Conservation (phyloP, 1,284 basidiomycete species). For the Meripilus lineatus region DNA sequence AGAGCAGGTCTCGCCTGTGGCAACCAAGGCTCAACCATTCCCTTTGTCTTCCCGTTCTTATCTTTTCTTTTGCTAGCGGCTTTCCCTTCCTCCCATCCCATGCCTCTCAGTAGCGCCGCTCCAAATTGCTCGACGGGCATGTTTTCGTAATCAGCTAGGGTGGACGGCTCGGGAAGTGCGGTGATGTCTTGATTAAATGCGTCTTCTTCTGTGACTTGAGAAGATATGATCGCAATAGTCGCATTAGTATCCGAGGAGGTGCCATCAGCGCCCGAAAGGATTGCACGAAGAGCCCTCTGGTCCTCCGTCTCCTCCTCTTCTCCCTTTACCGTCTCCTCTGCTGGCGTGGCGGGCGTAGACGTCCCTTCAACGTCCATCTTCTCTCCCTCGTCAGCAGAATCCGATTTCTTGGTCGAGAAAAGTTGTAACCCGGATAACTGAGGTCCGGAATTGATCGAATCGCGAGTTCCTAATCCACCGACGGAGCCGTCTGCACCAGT, state of each 20-base stretch:
- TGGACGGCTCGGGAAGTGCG: conserved; percentile 71
- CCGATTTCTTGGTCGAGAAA: conserved; percentile 37
- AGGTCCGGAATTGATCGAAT: conserved; percentile 66
- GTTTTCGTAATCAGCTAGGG: conserved; percentile 84
- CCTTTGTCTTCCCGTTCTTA: conserved; percentile 28
- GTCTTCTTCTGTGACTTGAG: conserved; percentile 62
- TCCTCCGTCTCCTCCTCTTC: conserved; percentile 61
- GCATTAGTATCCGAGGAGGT: conserved; percentile 30
- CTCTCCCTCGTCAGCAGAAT: conserved; percentile 11
- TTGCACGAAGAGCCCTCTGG: conserved; percentile 65
- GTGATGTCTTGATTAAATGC: conserved; percentile 78
- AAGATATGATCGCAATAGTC: conserved; percentile 50
- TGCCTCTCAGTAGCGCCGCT: conserved; percentile 88
- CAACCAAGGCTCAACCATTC: conserved; percentile 69
- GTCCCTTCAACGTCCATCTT: conserved; percentile 25
- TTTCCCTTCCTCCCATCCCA: conserved; percentile 92
- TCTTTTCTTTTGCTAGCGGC: conserved; percentile 45
- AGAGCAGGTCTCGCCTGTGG: conserved; percentile 79
- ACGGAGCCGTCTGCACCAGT: conserved; percentile 75
- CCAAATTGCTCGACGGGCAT: conserved; percentile 94
- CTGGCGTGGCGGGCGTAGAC: background rate
- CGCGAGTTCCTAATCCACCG: conserved; percentile 71
- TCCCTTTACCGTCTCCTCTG: conserved; percentile 26
- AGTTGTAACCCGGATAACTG: conserved; percentile 58
- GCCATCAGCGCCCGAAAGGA: conserved; percentile 57